Evolutionary conservation across 2,329 filamentous ascomycete species (phyloP).

Genomic region (Nigrospora osmanthi): DNA sequence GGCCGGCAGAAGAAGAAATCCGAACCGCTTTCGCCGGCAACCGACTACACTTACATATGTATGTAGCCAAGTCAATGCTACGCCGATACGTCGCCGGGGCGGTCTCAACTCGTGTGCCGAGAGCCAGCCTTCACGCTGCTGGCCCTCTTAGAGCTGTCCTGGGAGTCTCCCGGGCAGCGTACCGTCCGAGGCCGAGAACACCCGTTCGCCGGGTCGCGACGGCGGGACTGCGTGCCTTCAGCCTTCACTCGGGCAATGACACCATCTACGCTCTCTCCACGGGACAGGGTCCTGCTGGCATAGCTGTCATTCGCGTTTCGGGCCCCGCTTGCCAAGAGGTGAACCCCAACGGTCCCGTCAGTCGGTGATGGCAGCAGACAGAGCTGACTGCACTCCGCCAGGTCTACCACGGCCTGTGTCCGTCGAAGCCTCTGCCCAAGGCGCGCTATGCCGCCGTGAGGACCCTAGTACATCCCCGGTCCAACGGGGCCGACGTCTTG

Average conservation of each 20-base stretch:
- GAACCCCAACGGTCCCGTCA: neutral
- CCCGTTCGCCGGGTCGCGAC: too few species aligned
- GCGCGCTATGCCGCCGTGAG: constrained; percentile 62
- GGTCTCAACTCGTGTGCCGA: too few species aligned
- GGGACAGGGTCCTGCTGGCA: constrained; percentile 75
- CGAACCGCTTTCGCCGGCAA: too few species aligned
- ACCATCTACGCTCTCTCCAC: constrained; percentile 94
- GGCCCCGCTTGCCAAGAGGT: constrained; percentile 58
- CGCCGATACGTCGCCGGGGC: too few species aligned
- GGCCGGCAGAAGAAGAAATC: too few species aligned
- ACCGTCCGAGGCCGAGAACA: too few species aligned
- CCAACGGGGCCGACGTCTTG: constrained; percentile 42
- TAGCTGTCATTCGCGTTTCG: constrained; percentile 83
- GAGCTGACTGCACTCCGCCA: constrained; percentile 12
- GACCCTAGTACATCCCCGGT: constrained; percentile 54
- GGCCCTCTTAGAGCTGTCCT: too few species aligned
- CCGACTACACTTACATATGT: too few species aligned
- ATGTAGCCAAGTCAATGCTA: too few species aligned
- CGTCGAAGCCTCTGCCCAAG: constrained; percentile 32
- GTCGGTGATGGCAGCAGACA: neutral
- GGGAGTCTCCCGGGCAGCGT: too few species aligned
- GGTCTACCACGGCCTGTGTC: constrained; percentile 46
- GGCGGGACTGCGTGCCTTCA: too few species aligned
- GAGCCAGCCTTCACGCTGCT: too few species aligned
- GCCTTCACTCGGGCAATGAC: constrained; percentile 22